These are phyloP conservation scores for Ophiostoma novo-ulmi DNA, from an alignment of 2,329 filamentous ascomycete genomes.

Conservation along the genomic window DNA sequence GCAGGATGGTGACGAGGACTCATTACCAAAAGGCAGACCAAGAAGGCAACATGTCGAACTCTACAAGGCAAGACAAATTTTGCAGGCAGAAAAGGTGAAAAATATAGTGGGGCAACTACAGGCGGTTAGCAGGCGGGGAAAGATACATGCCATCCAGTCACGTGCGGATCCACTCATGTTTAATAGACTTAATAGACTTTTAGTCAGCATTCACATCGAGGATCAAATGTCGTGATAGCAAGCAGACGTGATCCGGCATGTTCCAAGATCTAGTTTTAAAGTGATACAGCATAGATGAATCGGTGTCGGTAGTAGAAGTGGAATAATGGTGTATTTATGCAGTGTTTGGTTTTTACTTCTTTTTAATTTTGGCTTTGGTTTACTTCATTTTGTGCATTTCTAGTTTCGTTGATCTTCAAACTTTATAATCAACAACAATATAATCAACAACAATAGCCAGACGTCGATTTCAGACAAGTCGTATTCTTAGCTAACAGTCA, in stretches of 20 bases:
- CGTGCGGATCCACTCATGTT: not conserved
- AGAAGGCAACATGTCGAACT: not conserved
- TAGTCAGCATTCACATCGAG: not conserved
- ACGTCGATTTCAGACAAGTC: no score
- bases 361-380: no score
- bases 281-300: no score
- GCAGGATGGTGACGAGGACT: not conserved
- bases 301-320: no score
- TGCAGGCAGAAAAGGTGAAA: slow-evolving; percentile 15
- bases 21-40: not conserved
- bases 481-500: no score
- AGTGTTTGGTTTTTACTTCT: no score
- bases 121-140: slow-evolving; percentile 5
- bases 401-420: no score
- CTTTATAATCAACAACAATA: no score
- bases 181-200: not conserved
- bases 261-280: no score
- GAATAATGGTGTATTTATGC: no score
- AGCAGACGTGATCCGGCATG: not conserved
- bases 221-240: not conserved
- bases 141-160: not conserved
- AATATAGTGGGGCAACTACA: slow-evolving; percentile 7
- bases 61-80: slow-evolving; percentile 4
- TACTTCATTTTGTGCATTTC: no score
- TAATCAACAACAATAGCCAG: no score